These are phyloP conservation scores for Copromyces sp. DNA, from an alignment of 495 filamentous ascomycete species.

Conservation along the genomic window DNA sequence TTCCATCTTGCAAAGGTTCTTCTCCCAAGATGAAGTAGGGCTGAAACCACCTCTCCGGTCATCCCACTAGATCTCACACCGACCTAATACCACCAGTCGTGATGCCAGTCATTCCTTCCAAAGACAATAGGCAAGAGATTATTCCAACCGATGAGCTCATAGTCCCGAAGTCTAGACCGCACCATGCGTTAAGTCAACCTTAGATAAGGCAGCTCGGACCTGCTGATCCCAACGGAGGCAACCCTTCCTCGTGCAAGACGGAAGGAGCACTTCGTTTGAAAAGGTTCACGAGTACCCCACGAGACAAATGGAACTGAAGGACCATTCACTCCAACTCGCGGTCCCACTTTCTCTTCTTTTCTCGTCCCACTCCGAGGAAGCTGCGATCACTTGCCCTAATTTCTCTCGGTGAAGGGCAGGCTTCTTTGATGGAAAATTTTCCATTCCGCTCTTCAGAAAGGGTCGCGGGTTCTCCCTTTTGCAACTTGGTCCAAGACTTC, in stretches of 20 bases:
- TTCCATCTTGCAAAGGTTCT: not conserved
- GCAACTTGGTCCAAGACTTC: not conserved
- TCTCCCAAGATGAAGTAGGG: not conserved
- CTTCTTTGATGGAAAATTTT: not conserved
- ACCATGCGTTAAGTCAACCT: not conserved
- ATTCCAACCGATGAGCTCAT: not conserved
- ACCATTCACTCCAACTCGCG: not conserved
- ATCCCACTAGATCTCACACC: not conserved
- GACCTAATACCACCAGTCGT: not conserved
- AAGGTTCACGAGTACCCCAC: not conserved
- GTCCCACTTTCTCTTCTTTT: not conserved
- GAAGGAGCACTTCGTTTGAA: not conserved
- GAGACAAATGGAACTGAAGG: not conserved
- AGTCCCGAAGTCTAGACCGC: not conserved
- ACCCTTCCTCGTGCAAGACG: not conserved
- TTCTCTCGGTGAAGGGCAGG: not conserved
- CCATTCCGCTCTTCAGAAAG: not conserved
- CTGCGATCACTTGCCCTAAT: not conserved
- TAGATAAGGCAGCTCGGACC: not conserved
- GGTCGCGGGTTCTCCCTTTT: not conserved
- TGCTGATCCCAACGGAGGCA: not conserved
- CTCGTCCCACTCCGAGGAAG: not conserved
- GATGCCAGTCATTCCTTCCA: not conserved
- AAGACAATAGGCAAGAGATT: not conserved
- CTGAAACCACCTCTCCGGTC: not conserved